Conservation (phyloP, 805 yeast species). For the Starmerella bombi region DNA sequence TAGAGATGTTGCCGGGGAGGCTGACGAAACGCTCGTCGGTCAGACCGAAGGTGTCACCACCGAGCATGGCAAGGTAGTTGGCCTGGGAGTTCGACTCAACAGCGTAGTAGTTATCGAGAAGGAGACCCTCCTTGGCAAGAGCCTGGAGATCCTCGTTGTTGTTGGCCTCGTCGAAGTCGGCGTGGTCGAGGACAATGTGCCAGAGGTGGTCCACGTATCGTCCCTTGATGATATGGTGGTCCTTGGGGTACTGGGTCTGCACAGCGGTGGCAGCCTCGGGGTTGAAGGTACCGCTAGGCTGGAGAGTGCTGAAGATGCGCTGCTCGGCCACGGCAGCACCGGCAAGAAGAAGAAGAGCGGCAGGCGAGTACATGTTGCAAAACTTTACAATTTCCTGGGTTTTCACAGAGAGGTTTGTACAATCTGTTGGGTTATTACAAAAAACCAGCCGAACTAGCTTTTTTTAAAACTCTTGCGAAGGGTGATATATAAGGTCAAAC, state of each 20-base stretch:
- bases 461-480: too few species aligned
- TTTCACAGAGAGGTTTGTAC: neutral
- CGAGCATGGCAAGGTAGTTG: conserved; percentile 38
- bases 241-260: conserved; percentile 24
- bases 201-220: conserved; percentile 24
- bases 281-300: conserved; percentile 23
- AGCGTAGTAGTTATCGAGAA: conserved; percentile 40
- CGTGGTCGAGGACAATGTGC: conserved; percentile 41
- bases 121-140: conserved; percentile 35
- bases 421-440: too few species aligned
- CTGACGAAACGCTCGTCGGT: conserved; percentile 35
- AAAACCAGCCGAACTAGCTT: neutral
- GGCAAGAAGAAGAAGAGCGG: conserved; percentile 17
- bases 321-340: conserved; percentile 20
- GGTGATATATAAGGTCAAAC: too few species aligned
- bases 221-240: conserved; percentile 24
- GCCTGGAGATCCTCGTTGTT: conserved; percentile 33
- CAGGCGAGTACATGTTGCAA: conserved; percentile 20
- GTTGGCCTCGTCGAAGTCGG: conserved; percentile 39
- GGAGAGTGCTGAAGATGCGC: conserved; percentile 22
- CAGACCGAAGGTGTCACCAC: conserved; percentile 41
- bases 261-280: conserved; percentile 25
- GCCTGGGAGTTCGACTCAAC: conserved; percentile 44
- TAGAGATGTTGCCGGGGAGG: conserved; percentile 36
- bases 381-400: conserved; percentile 22